phyloP scores from a whole-genome alignment of 1,284 basidiomycete genomes.

The Pseudozyma pruni region DNA sequence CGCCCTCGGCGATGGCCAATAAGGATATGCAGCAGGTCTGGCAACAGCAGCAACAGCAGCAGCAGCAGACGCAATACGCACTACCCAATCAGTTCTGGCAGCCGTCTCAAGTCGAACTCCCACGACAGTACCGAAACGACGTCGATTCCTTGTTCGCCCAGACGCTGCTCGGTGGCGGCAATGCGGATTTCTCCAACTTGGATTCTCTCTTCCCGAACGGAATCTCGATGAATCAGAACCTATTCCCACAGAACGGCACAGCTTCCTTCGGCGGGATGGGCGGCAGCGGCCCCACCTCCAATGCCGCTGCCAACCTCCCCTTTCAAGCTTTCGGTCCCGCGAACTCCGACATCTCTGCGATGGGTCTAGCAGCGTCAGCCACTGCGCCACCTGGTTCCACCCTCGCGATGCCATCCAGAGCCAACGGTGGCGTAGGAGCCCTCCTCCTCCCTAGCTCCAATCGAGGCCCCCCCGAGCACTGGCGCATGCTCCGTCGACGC shows the following conservation, averaged over 20 bases:
- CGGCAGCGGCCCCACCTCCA: background rate
- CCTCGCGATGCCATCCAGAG: background rate
- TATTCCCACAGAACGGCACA: conserved; percentile 10
- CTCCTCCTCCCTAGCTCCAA: background rate
- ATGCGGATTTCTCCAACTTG: conserved; percentile 13
- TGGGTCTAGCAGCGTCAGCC: too few species aligned
- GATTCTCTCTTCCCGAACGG: conserved; percentile 19
- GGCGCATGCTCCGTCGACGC: conserved; percentile 9
- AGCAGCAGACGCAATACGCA: conserved; percentile 8
- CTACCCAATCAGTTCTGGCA: conserved; percentile 30
- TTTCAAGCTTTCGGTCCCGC: conserved; percentile 7
- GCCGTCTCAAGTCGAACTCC: conserved; percentile 1
- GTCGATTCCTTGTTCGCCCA: conserved; percentile 40
- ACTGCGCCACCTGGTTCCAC: background rate
- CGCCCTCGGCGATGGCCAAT: conserved; percentile 4
- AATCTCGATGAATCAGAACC: conserved; percentile 13
- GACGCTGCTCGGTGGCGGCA: conserved; percentile 34
- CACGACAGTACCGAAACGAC: conserved; percentile 6
- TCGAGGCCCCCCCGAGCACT: conserved; percentile 4
- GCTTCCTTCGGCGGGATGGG: conserved; percentile 7
- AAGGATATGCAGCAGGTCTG: conserved; percentile 2
- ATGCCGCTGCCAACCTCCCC: background rate
- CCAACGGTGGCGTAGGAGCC: conserved; percentile 8
- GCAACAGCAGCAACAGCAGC: conserved; percentile 23
- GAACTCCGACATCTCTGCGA: too few species aligned